Evolutionary conservation across 345 rosid genomes (phyloP).

Genomic region (Cardiospermum halicacabum): DNA sequence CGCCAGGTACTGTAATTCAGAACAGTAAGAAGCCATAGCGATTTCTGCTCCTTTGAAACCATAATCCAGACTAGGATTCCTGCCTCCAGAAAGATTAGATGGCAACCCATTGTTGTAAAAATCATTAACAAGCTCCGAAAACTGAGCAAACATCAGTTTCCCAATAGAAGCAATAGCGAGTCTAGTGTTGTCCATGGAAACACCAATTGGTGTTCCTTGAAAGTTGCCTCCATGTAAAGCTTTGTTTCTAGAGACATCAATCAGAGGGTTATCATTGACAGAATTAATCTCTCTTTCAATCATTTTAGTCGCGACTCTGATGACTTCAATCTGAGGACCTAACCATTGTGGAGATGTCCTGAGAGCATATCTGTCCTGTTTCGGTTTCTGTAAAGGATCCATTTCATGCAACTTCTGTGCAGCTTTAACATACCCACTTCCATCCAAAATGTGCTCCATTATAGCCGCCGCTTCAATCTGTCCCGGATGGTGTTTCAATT

Average conservation of each 20-base stretch:
- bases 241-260: conserved; percentile 64
- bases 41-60: conserved; percentile 84
- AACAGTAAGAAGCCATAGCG: conserved; percentile 81
- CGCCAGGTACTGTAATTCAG: conserved; percentile 66
- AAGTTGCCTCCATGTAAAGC: conserved; percentile 80
- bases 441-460: conserved; percentile 70
- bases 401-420: conserved; percentile 57
- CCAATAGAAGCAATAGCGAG: conserved; percentile 66
- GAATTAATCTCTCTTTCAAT: conserved; percentile 80
- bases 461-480: conserved; percentile 83
- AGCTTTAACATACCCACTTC: conserved; percentile 52
- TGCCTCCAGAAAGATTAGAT: conserved; percentile 55
- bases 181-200: conserved; percentile 74
- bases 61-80: conserved; percentile 66
- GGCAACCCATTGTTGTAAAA: conserved; percentile 80
- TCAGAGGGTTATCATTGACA: conserved; percentile 70
- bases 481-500: conserved; percentile 73
- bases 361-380: conserved; percentile 70
- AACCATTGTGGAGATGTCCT: conserved; percentile 84
- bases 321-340: conserved; percentile 75
- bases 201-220: conserved; percentile 89
- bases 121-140: conserved; percentile 73
- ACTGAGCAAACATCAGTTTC: conserved; percentile 73
- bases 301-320: conserved; percentile 55
- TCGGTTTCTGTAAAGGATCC: conserved; percentile 71